A percentile compares a stretch with the other conserved stretches of the same genome.
phyloP scores from a whole-genome alignment of 2,329 filamentous ascomycete species.

The Cyphellophora attinorum region DNA sequence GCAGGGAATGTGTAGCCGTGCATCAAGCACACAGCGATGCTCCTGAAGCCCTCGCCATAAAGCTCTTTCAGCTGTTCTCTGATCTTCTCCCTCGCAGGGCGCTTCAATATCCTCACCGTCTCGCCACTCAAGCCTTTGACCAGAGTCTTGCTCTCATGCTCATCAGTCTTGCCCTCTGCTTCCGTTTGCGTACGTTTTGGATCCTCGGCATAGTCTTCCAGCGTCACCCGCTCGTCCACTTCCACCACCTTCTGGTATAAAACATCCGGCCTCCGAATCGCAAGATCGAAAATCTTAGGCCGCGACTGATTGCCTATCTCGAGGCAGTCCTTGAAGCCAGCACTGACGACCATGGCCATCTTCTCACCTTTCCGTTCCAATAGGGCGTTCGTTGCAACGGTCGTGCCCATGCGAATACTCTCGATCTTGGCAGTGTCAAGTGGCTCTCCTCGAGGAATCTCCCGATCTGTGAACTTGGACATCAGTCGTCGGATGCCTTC shows the following conservation, averaged over 20 bases:
- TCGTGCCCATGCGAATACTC: slow-evolving; percentile 92
- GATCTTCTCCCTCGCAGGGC: slow-evolving; percentile 45
- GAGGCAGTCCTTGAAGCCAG: slow-evolving; percentile 79
- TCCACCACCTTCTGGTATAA: slow-evolving; percentile 81
- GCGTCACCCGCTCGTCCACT: slow-evolving; percentile 78
- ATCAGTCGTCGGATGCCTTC: slow-evolving; percentile 85
- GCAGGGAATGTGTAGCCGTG: slow-evolving; percentile 86
- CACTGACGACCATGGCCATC: slow-evolving; percentile 78
- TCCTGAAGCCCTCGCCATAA: slow-evolving; percentile 61
- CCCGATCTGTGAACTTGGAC: slow-evolving; percentile 61
- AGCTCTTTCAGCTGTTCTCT: slow-evolving; percentile 56
- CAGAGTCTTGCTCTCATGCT: slow-evolving; percentile 31
- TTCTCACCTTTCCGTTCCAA: slow-evolving; percentile 83
- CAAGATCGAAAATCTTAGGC: slow-evolving; percentile 83
- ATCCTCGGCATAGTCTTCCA: slow-evolving; percentile 88
- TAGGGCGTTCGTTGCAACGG: slow-evolving; percentile 84
- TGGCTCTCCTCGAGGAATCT: slow-evolving; percentile 69
- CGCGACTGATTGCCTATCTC: slow-evolving; percentile 84
- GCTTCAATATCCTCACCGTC: slow-evolving; percentile 58
- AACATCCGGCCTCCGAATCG: slow-evolving; percentile 77
- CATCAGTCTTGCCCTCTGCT: slow-evolving; percentile 40
- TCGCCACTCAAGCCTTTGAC: slow-evolving; percentile 67
- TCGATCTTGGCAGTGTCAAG: slow-evolving; percentile 78
- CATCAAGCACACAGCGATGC: slow-evolving; percentile 83
- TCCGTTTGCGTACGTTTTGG: slow-evolving; percentile 55